These are phyloP conservation scores for Goffeauzyma gilvescens DNA, from an alignment of 768 basidiomycete genomes.

Conservation along the genomic window DNA sequence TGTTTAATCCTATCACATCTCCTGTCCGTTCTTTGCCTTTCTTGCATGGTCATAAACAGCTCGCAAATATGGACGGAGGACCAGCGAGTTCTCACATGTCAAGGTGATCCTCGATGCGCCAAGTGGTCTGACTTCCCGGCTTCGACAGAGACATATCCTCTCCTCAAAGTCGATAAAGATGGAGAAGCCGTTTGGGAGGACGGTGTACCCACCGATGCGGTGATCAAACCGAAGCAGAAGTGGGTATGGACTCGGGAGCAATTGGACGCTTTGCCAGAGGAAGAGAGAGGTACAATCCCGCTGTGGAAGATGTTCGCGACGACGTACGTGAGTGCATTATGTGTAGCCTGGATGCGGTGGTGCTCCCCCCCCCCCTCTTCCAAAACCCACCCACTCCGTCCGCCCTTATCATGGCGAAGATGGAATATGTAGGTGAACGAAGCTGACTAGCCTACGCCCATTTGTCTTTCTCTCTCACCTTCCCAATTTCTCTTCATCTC, in stretches of 20 bases:
- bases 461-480: no score
- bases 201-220: conserved; percentile 2
- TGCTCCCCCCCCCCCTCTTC: no score
- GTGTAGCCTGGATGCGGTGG: no score
- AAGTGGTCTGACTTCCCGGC: conserved; percentile 7
- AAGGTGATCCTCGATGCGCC: conserved; percentile 27
- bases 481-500: no score
- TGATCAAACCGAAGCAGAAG: conserved; percentile 1
- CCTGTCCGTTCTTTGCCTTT: no score
- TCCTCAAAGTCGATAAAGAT: conserved; percentile 3
- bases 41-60: no score
- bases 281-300: conserved; percentile 27
- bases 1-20: no score
- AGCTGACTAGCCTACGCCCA: no score
- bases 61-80: conserved; percentile 21
- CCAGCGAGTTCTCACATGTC: conserved; percentile 18
- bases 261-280: conserved; percentile 16
- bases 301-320: conserved; percentile 20
- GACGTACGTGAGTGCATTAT: conserved; percentile 30
- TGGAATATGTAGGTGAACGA: no score
- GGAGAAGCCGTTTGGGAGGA: conserved; percentile 1
- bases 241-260: conserved; percentile 14
- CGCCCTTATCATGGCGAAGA: no score
- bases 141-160: conserved; percentile 8
- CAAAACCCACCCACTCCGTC: no score